A percentile compares a stretch with the other conserved stretches of the same genome.
Evolutionary conservation across 371 early-diverging fungal species (phyloP).

Genomic region (Mucor piriformis): DNA sequence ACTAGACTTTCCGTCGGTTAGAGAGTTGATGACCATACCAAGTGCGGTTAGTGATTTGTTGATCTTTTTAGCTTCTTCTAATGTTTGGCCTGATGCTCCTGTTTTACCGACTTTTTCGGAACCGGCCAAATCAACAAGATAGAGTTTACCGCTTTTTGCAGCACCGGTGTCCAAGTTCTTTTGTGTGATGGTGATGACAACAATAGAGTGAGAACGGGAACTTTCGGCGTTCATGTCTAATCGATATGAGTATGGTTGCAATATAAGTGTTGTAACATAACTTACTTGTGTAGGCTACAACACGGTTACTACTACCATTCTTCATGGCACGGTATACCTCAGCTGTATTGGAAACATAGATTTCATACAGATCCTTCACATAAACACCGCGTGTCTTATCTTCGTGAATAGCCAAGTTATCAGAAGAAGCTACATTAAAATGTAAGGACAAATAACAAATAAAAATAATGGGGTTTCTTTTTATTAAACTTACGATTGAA

Average conservation of each 20-base stretch:
- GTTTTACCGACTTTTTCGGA: slow-evolving; percentile 99
- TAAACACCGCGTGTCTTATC: slow-evolving; percentile 94
- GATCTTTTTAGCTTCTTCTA: slow-evolving; percentile 99
- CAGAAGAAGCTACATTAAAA: slow-evolving; percentile 64
- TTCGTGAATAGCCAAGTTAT: slow-evolving; percentile 94
- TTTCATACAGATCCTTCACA: slow-evolving; percentile 94
- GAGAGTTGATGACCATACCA: slow-evolving; percentile 98
- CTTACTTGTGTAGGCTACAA: slow-evolving; percentile 90
- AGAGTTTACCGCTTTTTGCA: slow-evolving; percentile 88
- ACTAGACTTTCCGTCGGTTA: slow-evolving; percentile 91
- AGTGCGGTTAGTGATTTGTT: slow-evolving; percentile 97
- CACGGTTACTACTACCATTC: slow-evolving; percentile 86
- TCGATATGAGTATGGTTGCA: neutral
- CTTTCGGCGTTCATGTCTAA: slow-evolving; percentile 97
- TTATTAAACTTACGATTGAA: slow-evolving; percentile 73
- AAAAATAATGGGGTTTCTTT: neutral
- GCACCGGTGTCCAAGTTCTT: slow-evolving; percentile 92
- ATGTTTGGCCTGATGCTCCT: slow-evolving; percentile 96
- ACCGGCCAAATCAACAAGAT: slow-evolving; percentile 99
- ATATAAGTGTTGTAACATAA: neutral
- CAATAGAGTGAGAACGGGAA: slow-evolving; percentile 97
- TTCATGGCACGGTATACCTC: slow-evolving; percentile 96
- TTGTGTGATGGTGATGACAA: slow-evolving; percentile 83
- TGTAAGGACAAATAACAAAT: neutral
- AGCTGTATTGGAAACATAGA: slow-evolving; percentile 89